Base-by-base conservation (phyloP, 495 filamentous ascomycete genomes). In the Aspergillus haitiensis region DNA sequence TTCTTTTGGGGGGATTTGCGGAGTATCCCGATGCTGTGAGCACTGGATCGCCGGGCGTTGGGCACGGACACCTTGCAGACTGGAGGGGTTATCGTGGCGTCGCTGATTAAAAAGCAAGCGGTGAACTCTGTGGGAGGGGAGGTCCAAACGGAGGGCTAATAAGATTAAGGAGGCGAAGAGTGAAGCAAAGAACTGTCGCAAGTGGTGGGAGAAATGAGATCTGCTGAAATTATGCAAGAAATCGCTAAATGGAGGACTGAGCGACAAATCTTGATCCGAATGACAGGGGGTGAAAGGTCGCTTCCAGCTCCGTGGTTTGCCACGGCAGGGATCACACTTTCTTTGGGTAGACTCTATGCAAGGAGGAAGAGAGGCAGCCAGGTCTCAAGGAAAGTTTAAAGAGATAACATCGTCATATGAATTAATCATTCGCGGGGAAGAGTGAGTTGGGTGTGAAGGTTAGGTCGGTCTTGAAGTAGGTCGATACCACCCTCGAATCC, bases 31-130 rank as follows among this genome's bases (percentile, higher is more conserved):
- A 16, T 61, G 58, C 50, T 60, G 21, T 27, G 60, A 63, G 50
- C 37, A 49, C 40, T 46, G 56, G 58, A 63, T 61, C 49, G 52
- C 52, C 60, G 53, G 61, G 62, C 62, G 64, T 70, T 59, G 67
- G 62, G 67, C 67, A 67, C 64, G 56, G 62, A 70, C 58, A 60
- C 59, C 55, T 55, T 40, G 52, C 47, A 40, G 39, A 55, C 11
- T 53, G 50, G 21, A 27, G 21, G 46, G 33, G 61, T 48, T 49
- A 52, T 59, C 36, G 39, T 44, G 44, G 52, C 61, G 42, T 56
- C 52, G 58, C 53, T 18, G 46, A 40, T 34, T 31, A 44, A 56
- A 35, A 36, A 57, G 60, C 52, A 61, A 62, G 66, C 66, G 66
- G 66, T 68, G 60, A 68, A 52, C 32, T 37, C n/a, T 18, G n/a